These are phyloP conservation scores for Nepenthes alata DNA, from an alignment of 179 eudicot species.

Conservation along the genomic window DNA sequence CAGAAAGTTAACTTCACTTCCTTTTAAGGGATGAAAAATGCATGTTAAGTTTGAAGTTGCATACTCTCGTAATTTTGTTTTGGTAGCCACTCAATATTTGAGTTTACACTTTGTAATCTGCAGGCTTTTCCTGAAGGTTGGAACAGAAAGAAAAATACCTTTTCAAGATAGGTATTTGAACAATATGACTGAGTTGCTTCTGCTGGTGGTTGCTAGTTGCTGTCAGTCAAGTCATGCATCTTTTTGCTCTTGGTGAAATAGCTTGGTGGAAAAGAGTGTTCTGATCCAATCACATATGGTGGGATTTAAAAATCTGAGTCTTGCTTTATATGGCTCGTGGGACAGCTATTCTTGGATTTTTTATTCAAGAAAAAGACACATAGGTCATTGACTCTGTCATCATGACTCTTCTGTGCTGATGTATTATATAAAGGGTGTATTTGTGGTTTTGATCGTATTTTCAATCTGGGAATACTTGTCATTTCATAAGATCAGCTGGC, in stretches of 20 bases:
- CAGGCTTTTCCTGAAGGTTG: constrained; percentile 14
- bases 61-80: background rate
- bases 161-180: background rate
- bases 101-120: constrained; percentile 11
- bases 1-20: background rate
- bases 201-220: background rate
- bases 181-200: background rate
- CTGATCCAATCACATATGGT: background rate
- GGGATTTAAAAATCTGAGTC: too few species aligned
- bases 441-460: too few species aligned
- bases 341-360: too few species aligned
- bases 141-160: constrained; percentile 2
- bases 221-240: background rate
- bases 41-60: too few species aligned
- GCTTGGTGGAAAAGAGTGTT: too few species aligned
- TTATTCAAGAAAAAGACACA: too few species aligned
- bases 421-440: too few species aligned
- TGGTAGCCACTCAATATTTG: constrained; percentile 4
- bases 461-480: too few species aligned
- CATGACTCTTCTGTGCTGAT: too few species aligned
- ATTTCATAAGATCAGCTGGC: too few species aligned
- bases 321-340: too few species aligned
- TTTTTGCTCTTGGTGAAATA: background rate
- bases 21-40: background rate
- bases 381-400: too few species aligned